A percentile compares a stretch with the other conserved stretches of the same genome.
Evolutionary conservation across 148 eudicot genomes (phyloP).

Genomic region (Vaccinium darrowii): DNA sequence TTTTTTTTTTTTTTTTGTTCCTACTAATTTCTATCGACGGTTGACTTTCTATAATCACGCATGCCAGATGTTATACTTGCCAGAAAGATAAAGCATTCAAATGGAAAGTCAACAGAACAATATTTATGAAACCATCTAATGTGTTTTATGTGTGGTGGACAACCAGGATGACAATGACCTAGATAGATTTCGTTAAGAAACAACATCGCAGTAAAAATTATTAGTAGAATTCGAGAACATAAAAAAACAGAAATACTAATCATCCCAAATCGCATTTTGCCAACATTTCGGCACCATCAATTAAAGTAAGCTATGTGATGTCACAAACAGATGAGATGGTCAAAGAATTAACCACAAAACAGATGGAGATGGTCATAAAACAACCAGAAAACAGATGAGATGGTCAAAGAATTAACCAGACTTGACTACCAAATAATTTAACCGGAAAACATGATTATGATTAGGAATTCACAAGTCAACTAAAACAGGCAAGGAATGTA

Average conservation of each 20-base stretch:
- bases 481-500: no score
- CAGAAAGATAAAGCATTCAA: neutral
- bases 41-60: neutral
- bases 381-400: no score
- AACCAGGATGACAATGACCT: neutral
- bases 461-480: neutral
- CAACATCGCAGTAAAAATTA: neutral
- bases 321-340: no score
- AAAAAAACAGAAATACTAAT: neutral
- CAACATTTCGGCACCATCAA: neutral
- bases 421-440: neutral
- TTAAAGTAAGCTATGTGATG: neutral
- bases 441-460: neutral
- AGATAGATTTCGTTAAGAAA: neutral
- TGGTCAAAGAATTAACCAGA: neutral
- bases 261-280: neutral
- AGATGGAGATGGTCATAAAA: no score
- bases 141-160: neutral
- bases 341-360: neutral
- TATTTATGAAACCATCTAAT: neutral
- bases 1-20: no score
- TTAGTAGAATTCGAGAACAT: neutral
- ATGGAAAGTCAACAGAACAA: constrained; percentile 5
- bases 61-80: neutral
- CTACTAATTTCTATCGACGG: neutral